These are phyloP conservation scores for Pleurotus eryngii DNA, from an alignment of 768 basidiomycete species.

Conservation along the genomic window DNA sequence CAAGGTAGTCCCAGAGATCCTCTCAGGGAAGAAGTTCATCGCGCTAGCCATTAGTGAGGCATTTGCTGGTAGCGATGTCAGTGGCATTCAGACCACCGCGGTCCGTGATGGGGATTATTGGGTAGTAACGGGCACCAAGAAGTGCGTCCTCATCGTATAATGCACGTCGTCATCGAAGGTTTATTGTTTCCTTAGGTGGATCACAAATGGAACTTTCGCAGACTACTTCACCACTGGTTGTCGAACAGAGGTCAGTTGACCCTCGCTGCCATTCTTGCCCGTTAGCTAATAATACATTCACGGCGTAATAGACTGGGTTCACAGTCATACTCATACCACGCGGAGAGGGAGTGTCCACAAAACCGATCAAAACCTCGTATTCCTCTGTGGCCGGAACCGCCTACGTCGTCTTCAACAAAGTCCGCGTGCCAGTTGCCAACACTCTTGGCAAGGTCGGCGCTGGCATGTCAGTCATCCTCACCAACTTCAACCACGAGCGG, in stretches of 20 bases:
- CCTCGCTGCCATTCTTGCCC: not conserved
- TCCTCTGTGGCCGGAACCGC: slow-evolving; percentile 90
- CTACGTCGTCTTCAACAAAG: slow-evolving; percentile 76
- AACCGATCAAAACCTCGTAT: slow-evolving; percentile 90
- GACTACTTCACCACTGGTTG: slow-evolving; percentile 85
- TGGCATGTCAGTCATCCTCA: slow-evolving; percentile 80
- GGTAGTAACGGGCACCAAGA: slow-evolving; percentile 92
- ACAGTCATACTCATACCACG: slow-evolving; percentile 76
- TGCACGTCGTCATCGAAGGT: not conserved
- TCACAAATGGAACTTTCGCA: slow-evolving; percentile 82
- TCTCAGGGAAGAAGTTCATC: slow-evolving; percentile 79
- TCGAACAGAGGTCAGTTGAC: slow-evolving; percentile 53
- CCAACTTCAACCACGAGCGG: slow-evolving; percentile 87
- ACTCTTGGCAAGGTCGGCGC: slow-evolving; percentile 84
- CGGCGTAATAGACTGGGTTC: slow-evolving; percentile 52
- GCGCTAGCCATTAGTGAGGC: slow-evolving; percentile 92
- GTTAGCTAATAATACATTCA: not conserved
- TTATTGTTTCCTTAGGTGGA: slow-evolving; percentile 54
- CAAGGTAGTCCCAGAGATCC: slow-evolving; percentile 69
- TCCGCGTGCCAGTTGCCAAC: slow-evolving; percentile 81
- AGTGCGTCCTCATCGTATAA: slow-evolving; percentile 39
- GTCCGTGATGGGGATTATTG: slow-evolving; percentile 81
- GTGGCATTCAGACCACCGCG: slow-evolving; percentile 83
- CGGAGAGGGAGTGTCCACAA: slow-evolving; percentile 73
- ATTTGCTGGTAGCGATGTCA: slow-evolving; percentile 86